phyloP scores from a whole-genome alignment of 164 flowering plant species.

The Vitis cinerea region DNA sequence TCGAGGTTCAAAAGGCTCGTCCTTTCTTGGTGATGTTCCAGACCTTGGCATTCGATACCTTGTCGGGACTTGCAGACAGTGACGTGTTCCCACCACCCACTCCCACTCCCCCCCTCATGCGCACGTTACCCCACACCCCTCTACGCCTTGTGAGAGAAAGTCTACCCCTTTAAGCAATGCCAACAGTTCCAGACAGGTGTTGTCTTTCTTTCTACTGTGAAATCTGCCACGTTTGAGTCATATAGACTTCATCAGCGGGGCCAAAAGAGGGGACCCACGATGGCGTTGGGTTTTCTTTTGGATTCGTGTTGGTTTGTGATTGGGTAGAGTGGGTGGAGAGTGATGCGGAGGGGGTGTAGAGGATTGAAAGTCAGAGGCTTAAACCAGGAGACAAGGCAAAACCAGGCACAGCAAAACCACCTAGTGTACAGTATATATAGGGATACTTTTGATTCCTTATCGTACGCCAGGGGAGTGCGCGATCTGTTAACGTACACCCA shows the following conservation, averaged over 20 bases:
- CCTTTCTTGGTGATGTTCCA: conserved; percentile 15
- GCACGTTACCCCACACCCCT: conserved; percentile 22
- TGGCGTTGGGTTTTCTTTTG: background rate
- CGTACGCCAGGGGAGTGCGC: conserved; percentile 17
- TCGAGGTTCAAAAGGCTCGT: background rate
- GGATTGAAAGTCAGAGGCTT: background rate
- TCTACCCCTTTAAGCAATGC: too few species aligned
- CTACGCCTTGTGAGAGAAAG: background rate
- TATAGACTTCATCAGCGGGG: too few species aligned
- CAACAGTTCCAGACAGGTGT: too few species aligned
- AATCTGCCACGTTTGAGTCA: too few species aligned
- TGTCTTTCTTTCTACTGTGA: too few species aligned
- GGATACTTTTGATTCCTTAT: conserved; percentile 2
- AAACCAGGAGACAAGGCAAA: conserved; percentile 3
- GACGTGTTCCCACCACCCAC: conserved; percentile 21
- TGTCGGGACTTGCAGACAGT: conserved; percentile 21
- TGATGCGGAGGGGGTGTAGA: background rate
- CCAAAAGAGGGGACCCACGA: too few species aligned
- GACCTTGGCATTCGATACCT: conserved; percentile 17
- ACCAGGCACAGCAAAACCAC: conserved; percentile 17
- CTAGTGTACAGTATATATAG: background rate
- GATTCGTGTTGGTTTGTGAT: background rate
- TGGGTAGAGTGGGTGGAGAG: background rate
- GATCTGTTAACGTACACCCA: conserved; percentile 9
- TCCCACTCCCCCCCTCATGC: conserved; percentile 3